Conservation (phyloP, 495 filamentous ascomycete genomes). For the Penicillium nucicola region DNA sequence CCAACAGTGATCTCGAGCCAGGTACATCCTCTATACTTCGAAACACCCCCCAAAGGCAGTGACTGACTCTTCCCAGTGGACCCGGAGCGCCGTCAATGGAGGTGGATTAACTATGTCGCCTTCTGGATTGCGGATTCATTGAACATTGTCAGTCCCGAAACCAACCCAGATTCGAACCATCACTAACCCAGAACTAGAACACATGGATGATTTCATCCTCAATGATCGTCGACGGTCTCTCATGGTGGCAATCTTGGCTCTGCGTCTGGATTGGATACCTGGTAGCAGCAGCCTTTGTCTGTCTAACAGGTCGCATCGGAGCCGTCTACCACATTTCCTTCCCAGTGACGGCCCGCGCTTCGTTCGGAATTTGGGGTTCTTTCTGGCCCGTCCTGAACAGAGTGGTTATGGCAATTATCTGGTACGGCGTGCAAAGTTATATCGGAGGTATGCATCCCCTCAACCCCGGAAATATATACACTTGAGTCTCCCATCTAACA, state of each 20-base stretch:
- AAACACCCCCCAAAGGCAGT: constrained; percentile 1
- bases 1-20: constrained; percentile 86
- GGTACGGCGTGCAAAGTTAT: constrained; percentile 82
- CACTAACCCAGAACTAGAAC: constrained; percentile 52
- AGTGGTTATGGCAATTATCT: constrained; percentile 75
- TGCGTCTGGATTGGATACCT: constrained; percentile 83
- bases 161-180: not conserved
- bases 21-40: constrained; percentile 45
- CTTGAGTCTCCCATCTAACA: not conserved
- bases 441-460: constrained; percentile 62
- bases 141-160: constrained; percentile 64
- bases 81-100: constrained; percentile 81
- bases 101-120: constrained; percentile 80
- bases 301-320: constrained; percentile 77
- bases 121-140: constrained; percentile 95
- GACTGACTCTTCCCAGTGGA: constrained; percentile 54
- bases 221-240: constrained; percentile 72
- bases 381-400: constrained; percentile 92
- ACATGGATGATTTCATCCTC: constrained; percentile 97
- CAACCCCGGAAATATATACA: not conserved
- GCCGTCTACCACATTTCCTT: constrained; percentile 90
- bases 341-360: constrained; percentile 70
- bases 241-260: constrained; percentile 96
- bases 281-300: constrained; percentile 72
- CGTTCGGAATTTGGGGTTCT: constrained; percentile 84